These are phyloP conservation scores for Datisca glomerata DNA, from an alignment of 306 rosid genomes.

Conservation along the genomic window DNA sequence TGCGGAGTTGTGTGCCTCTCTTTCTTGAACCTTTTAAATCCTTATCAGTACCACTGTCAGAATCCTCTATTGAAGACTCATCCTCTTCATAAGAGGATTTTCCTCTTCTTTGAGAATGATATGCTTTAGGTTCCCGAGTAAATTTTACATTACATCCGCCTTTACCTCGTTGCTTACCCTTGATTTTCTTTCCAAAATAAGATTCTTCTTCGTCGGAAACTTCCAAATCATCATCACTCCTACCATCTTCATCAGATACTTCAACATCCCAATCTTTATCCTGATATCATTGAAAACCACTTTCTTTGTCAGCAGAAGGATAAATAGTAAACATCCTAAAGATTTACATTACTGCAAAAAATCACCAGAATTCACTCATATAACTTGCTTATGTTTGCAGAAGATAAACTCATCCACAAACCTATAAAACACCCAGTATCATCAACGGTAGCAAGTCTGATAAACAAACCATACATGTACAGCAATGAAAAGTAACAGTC, in stretches of 20 bases:
- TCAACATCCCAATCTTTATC: constrained; percentile 81
- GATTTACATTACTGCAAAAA: constrained; percentile 7
- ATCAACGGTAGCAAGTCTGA: neutral
- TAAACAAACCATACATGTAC: neutral
- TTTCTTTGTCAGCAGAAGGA: constrained; percentile 17
- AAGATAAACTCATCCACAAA: neutral
- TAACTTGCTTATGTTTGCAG: neutral
- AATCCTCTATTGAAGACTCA: constrained; percentile 66
- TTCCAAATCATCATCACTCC: constrained; percentile 52
- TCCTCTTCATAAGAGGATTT: constrained; percentile 72
- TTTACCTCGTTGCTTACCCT: constrained; percentile 50
- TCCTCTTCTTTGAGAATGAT: constrained; percentile 51
- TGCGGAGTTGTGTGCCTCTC: constrained; percentile 45
- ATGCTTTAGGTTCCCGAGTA: constrained; percentile 43
- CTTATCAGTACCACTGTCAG: constrained; percentile 60
- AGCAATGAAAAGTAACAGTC: neutral
- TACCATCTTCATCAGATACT: constrained; percentile 69
- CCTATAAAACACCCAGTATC: neutral
- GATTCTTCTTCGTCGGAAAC: constrained; percentile 71
- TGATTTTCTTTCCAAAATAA: constrained; percentile 48
- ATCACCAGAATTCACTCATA: constrained; percentile 6
- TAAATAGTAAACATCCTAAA: constrained; percentile 1
- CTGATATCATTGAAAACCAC: constrained; percentile 34
- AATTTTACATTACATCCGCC: constrained; percentile 38
- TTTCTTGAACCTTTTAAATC: constrained; percentile 50